Evolutionary conservation across 73 alveolate genomes (phyloP).

Genomic region (Vitrella brassicaformis): DNA sequence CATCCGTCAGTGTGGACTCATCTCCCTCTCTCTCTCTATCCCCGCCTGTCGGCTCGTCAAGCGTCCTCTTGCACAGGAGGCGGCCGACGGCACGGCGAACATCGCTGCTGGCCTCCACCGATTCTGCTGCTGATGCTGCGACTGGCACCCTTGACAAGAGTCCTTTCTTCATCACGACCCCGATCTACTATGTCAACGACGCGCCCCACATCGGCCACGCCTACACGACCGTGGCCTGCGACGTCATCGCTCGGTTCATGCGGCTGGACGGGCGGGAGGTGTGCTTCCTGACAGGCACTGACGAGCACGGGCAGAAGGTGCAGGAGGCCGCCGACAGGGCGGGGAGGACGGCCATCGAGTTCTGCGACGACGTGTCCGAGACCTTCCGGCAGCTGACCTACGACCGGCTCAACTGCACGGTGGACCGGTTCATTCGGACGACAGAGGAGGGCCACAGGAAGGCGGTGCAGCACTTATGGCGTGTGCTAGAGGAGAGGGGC

Average conservation of each 20-base stretch:
- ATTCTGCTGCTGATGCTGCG: too few species aligned
- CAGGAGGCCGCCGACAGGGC: slow-evolving; percentile 29
- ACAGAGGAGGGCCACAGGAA: slow-evolving; percentile 41
- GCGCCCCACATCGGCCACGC: slow-evolving; percentile 55
- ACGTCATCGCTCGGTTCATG: slow-evolving; percentile 23
- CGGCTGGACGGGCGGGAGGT: slow-evolving; percentile 35
- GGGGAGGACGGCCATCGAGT: slow-evolving; percentile 14
- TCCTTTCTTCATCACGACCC: slow-evolving; percentile 28
- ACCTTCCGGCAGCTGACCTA: slow-evolving; percentile 25
- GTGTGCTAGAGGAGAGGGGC: slow-evolving; percentile 22
- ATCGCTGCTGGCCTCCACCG: too few species aligned
- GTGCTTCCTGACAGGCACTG: slow-evolving; percentile 49
- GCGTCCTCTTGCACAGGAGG: too few species aligned
- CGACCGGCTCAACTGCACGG: slow-evolving; percentile 1
- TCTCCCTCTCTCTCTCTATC: too few species aligned
- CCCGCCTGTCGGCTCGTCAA: too few species aligned
- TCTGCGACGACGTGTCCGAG: slow-evolving; percentile 36
- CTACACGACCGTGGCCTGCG: slow-evolving; percentile 43
- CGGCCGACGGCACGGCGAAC: too few species aligned
- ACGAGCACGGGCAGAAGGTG: slow-evolving; percentile 55
- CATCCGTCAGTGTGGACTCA: too few species aligned
- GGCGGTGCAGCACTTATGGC: slow-evolving; percentile 43
- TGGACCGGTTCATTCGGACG: slow-evolving; percentile 48
- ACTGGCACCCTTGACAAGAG: too few species aligned
- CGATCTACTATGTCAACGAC: slow-evolving; percentile 53